These are phyloP conservation scores for Geotrichum cucujoidarum DNA, from an alignment of 1,139 yeast species.

Conservation along the genomic window DNA sequence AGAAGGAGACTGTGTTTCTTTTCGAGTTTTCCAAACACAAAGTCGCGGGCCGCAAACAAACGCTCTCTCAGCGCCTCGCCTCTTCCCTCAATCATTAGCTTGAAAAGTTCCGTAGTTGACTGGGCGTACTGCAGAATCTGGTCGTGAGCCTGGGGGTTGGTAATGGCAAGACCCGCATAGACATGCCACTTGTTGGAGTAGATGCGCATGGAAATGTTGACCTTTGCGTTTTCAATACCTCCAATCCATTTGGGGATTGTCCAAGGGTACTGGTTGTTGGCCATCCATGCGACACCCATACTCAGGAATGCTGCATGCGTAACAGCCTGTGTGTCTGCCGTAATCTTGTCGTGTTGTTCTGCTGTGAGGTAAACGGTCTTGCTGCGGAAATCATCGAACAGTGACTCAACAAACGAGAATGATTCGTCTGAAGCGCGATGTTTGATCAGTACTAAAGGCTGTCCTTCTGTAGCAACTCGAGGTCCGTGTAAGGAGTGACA, in stretches of 20 bases:
- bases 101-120: slow-evolving; percentile 75
- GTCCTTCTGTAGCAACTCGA: slow-evolving; percentile 79
- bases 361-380: slow-evolving; percentile 76
- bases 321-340: slow-evolving; percentile 98
- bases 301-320: slow-evolving; percentile 96
- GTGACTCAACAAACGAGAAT: slow-evolving; percentile 53
- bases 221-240: slow-evolving; percentile 92
- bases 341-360: slow-evolving; percentile 82
- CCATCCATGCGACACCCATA: slow-evolving; percentile 96
- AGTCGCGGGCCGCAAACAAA: slow-evolving; percentile 60
- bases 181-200: slow-evolving; percentile 96
- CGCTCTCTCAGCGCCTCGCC: slow-evolving; percentile 54
- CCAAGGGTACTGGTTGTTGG: slow-evolving; percentile 86
- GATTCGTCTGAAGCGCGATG: slow-evolving; percentile 62
- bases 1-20: slow-evolving; percentile 56
- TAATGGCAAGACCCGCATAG: slow-evolving; percentile 93
- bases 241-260: slow-evolving; percentile 81
- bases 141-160: slow-evolving; percentile 89
- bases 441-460: slow-evolving; percentile 79
- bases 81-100: slow-evolving; percentile 72
- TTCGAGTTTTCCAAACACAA: slow-evolving; percentile 63
- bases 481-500: slow-evolving; percentile 96
- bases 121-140: slow-evolving; percentile 87
- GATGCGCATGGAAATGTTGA: slow-evolving; percentile 84
- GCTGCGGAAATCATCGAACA: slow-evolving; percentile 71